Evolutionary conservation across 2,329 filamentous ascomycete species (phyloP).

Genomic region (Alternaria metachromatica): DNA sequence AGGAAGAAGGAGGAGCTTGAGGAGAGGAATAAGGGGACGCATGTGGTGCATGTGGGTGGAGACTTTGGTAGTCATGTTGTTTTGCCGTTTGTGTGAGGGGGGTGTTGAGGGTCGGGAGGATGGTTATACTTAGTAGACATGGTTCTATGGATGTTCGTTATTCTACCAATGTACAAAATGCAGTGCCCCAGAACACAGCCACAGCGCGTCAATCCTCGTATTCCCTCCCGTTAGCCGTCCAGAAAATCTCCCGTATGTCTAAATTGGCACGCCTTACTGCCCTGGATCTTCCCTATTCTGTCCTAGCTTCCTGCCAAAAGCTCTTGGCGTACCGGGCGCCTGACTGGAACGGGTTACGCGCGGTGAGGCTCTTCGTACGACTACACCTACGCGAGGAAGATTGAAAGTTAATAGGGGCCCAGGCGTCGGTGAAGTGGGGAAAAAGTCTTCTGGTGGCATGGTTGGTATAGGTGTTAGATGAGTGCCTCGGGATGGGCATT

Average conservation of each 20-base stretch:
- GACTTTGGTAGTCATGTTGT: constrained; percentile 9
- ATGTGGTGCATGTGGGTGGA: constrained; percentile 15
- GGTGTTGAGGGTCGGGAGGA: neutral
- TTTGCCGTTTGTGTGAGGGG: constrained; percentile 3
- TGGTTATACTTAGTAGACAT: neutral
- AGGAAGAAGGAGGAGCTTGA: constrained; percentile 5
- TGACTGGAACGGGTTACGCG: neutral
- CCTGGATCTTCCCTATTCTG: neutral
- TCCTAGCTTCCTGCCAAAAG: neutral
- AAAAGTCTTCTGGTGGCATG: neutral
- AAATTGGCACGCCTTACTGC: neutral
- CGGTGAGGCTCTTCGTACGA: neutral
- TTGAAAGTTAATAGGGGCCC: neutral
- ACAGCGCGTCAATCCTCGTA: neutral
- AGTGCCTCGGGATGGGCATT: neutral
- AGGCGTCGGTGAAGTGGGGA: neutral
- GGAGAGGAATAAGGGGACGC: constrained; percentile 15
- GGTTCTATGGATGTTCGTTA: neutral
- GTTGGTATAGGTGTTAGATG: neutral
- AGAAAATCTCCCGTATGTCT: neutral
- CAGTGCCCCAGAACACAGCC: neutral
- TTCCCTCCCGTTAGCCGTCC: neutral
- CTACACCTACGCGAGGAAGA: neutral
- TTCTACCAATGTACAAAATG: neutral
- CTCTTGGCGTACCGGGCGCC: neutral